Evolutionary conservation across 139 green algal genomes (phyloP), one percentile per base, ranked within the genome.

Genomic region (Desmodesmus armatus): DNA sequence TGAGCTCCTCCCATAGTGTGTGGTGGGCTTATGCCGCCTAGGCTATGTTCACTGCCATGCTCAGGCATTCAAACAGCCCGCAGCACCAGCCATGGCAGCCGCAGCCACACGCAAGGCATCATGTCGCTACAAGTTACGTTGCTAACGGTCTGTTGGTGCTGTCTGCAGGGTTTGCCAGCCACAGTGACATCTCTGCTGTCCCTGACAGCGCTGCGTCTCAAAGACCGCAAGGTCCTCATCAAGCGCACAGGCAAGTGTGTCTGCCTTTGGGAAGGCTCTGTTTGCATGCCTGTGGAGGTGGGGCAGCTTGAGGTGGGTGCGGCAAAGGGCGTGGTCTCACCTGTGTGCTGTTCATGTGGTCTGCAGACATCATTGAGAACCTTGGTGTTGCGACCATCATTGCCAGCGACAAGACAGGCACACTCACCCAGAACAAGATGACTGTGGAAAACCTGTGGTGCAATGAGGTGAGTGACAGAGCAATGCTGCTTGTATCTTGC

Each of bases 321-420:
- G n/a, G n/a, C n/a, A n/a, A n/a, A n/a, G n/a, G n/a, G n/a, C n/a
- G n/a, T n/a, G n/a, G n/a, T n/a, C n/a, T n/a, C n/a, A n/a, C n/a
- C n/a, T n/a, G n/a, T n/a, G n/a, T n/a, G n/a, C n/a, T n/a, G n/a
- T n/a, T n/a, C n/a, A n/a, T n/a, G n/a, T n/a, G n/a, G n/a, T 62
- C 51, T 62, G n/a, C n/a, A n/a, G 80, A 87, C 74, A 89, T 89
- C 70, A 86, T 91, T 49, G 88, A 91, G 51, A 85, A 83, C 41
- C 80, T 91, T 65, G 88, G 88, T 40, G 62, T 49, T 7, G 84
- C 88, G n/a, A 87, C 79, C 44, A 82, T 88, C 81, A 91, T 91
- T 55, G 88, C 88, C 33, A 81, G 49, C 55, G 88, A 91, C 88
- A 91, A 91, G 63, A 91, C 88, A 31, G 80, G 80, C 67, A 86